Conservation (phyloP, 331 rosid species). For the Spiraea crenata region DNA sequence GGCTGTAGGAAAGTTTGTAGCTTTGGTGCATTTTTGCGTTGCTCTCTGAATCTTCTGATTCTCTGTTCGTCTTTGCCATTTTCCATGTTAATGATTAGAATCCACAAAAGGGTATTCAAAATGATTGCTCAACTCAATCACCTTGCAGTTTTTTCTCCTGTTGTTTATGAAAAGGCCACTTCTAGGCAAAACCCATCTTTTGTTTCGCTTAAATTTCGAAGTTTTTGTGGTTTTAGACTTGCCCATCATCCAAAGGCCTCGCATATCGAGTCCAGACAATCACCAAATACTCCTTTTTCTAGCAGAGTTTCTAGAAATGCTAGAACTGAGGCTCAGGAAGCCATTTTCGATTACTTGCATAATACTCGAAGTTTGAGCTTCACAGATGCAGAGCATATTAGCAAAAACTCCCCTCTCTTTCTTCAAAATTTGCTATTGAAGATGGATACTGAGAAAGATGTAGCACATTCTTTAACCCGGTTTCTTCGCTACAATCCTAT, state of each 20-base stretch:
- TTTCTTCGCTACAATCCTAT: slow-evolving; percentile 61
- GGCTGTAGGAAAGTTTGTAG: too few relatives aligned
- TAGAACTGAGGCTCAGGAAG: slow-evolving; percentile 45
- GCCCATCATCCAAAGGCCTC: slow-evolving; percentile 21
- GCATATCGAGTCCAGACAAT: slow-evolving; percentile 9
- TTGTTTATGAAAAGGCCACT: slow-evolving; percentile 23
- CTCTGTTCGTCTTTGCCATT: background rate
- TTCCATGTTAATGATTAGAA: slow-evolving; percentile 32
- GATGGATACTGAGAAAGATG: slow-evolving; percentile 34
- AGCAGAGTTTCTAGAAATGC: slow-evolving; percentile 36
- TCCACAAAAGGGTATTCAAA: slow-evolving; percentile 22
- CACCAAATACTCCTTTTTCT: slow-evolving; percentile 8
- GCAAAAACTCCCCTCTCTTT: slow-evolving; percentile 64
- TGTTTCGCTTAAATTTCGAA: slow-evolving; percentile 24
- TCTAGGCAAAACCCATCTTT: slow-evolving; percentile 28
- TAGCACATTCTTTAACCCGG: slow-evolving; percentile 39
- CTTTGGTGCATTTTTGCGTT: background rate
- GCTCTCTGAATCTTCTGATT: background rate
- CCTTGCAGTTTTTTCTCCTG: slow-evolving; percentile 21
- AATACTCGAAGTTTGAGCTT: slow-evolving; percentile 53
- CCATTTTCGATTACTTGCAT: slow-evolving; percentile 62
- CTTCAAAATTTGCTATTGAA: slow-evolving; percentile 38
- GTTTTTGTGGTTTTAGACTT: slow-evolving; percentile 24
- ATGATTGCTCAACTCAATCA: slow-evolving; percentile 46
- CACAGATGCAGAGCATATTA: slow-evolving; percentile 60